phyloP scores from a whole-genome alignment of 2,329 filamentous ascomycete genomes.

The Stemphylium vesicarium region DNA sequence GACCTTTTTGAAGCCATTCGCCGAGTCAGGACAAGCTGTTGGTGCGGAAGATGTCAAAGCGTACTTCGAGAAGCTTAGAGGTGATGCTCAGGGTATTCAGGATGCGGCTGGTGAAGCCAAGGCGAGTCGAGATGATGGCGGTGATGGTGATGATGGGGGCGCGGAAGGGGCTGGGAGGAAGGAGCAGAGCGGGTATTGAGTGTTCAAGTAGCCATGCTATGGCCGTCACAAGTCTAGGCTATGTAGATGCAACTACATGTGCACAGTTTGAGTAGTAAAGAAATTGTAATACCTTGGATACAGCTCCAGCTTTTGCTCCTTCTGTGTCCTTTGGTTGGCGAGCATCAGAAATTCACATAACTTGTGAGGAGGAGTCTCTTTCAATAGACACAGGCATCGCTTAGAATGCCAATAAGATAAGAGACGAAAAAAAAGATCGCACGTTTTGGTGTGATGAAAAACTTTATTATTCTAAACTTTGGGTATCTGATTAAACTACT shows the following conservation, averaged over 20 bases:
- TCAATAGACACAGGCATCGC: too few species aligned
- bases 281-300: too few species aligned
- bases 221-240: too few species aligned
- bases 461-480: not conserved
- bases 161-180: slow-evolving; percentile 38
- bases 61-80: slow-evolving; percentile 92
- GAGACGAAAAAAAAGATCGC: too few species aligned
- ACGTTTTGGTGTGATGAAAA: too few species aligned
- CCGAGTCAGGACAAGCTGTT: slow-evolving; percentile 85
- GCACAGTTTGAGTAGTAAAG: too few species aligned
- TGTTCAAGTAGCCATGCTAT: not conserved
- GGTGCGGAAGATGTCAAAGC: slow-evolving; percentile 94
- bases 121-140: slow-evolving; percentile 38
- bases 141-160: slow-evolving; percentile 28
- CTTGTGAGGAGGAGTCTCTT: too few species aligned
- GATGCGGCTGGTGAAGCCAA: slow-evolving; percentile 43
- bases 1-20: slow-evolving; percentile 90
- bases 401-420: too few species aligned
- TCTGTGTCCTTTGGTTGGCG: too few species aligned
- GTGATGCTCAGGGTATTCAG: slow-evolving; percentile 76
- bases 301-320: too few species aligned
- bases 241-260: too few species aligned
- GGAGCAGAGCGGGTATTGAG: slow-evolving; percentile 51
- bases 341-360: too few species aligned
- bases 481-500: slow-evolving; percentile 5